phyloP scores from a whole-genome alignment of 1,139 yeast species.

The Pichia sp. region DNA sequence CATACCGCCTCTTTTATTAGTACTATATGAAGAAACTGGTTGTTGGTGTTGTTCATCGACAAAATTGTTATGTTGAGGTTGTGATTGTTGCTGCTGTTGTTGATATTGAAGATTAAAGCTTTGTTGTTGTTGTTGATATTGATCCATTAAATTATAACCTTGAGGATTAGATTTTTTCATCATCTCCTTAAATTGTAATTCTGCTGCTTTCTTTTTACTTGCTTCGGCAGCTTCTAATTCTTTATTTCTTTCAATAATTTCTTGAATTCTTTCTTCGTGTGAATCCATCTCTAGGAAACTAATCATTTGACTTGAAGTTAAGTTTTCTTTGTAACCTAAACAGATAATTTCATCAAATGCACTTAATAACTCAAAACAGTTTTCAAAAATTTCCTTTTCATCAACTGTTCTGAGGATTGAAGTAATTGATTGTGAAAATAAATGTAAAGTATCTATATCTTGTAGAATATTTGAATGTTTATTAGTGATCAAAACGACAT shows the following conservation, averaged over 20 bases:
- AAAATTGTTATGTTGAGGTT: neutral
- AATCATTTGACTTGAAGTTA: constrained; percentile 75
- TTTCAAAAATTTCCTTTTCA: constrained; percentile 76
- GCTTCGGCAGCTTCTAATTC: constrained; percentile 97
- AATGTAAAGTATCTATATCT: constrained; percentile 86
- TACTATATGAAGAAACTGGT: neutral
- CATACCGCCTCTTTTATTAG: constrained; percentile 62
- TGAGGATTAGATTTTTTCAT: constrained; percentile 49
- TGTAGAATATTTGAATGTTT: constrained; percentile 88
- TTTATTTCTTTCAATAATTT: constrained; percentile 92
- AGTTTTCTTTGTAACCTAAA: constrained; percentile 85
- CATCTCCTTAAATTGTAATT: constrained; percentile 83
- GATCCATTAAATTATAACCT: constrained; percentile 7
- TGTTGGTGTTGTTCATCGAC: constrained; percentile 9
- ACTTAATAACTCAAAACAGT: constrained; percentile 81
- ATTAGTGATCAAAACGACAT: constrained; percentile 86
- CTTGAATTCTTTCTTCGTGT: constrained; percentile 97
- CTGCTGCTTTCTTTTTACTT: constrained; percentile 92
- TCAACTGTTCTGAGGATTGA: constrained; percentile 67
- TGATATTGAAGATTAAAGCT: constrained; percentile 19
- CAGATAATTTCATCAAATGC: constrained; percentile 93
- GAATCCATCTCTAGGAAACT: constrained; percentile 96
- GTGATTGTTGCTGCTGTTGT: constrained; percentile 12
- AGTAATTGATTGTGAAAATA: constrained; percentile 77
- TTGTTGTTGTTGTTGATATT: constrained; percentile 10